These are phyloP conservation scores for Zymoseptoria tritici DNA, from an alignment of 2,329 filamentous ascomycete genomes.

Conservation along the genomic window DNA sequence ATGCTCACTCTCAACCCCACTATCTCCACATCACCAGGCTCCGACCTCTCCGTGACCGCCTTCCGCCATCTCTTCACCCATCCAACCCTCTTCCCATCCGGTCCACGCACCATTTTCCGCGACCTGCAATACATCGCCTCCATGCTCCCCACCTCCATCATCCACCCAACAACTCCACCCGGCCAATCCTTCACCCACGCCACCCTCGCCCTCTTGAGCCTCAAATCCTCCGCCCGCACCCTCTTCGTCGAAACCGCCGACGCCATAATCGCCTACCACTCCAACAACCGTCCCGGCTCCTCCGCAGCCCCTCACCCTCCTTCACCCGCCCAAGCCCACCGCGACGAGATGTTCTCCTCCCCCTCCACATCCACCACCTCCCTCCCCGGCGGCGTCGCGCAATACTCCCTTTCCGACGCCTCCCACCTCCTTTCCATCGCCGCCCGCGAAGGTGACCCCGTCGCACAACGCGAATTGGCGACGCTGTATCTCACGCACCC, in stretches of 20 bases:
- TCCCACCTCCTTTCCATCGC: conserved; percentile 88
- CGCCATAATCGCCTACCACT: no score
- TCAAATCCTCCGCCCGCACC: conserved; percentile 80
- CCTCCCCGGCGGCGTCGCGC: conserved; percentile 39
- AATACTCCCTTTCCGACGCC: conserved; percentile 70
- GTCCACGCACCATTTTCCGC: conserved; percentile 35
- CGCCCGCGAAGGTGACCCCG: conserved; percentile 81
- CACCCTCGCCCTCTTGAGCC: conserved; percentile 74
- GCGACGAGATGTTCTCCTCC: conserved; percentile 25
- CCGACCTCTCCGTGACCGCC: background rate
- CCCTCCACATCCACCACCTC: conserved; percentile 18
- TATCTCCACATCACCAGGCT: conserved; percentile 1
- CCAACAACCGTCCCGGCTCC: conserved; percentile 49
- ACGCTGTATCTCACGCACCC: conserved; percentile 91
- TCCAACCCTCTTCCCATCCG: conserved; percentile 36
- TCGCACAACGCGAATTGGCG: conserved; percentile 85
- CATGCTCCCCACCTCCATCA: conserved; percentile 50
- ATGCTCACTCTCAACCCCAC: conserved; percentile 10
- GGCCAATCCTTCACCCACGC: conserved; percentile 86
- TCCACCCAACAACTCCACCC: conserved; percentile 49
- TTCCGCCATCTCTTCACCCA: conserved; percentile 37
- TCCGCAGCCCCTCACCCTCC: conserved; percentile 8
- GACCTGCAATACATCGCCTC: conserved; percentile 52
- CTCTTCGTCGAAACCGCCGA: no score
- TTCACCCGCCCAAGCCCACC: conserved; percentile 28